phyloP scores from a whole-genome alignment of 352 stramenopile genomes.

The Pilasporangium apinafurcum region DNA sequence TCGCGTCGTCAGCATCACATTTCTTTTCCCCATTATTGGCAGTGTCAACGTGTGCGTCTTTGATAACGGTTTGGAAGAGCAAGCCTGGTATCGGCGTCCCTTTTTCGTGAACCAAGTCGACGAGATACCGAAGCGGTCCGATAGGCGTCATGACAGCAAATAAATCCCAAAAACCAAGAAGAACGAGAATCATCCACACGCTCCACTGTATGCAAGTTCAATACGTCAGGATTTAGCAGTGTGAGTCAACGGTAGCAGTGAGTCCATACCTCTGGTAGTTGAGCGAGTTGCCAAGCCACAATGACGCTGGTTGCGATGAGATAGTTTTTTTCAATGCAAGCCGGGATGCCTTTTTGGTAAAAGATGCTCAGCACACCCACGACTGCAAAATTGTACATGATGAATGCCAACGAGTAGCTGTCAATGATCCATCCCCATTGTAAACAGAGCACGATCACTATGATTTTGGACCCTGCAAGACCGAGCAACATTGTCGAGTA shows the following conservation, averaged over 20 bases:
- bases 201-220: slow-evolving; percentile 44
- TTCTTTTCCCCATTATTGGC: background rate
- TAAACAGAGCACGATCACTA: slow-evolving; percentile 50
- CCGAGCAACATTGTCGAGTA: slow-evolving; percentile 67
- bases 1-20: background rate
- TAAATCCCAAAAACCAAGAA: slow-evolving; percentile 95
- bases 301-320: slow-evolving; percentile 92
- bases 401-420: slow-evolving; percentile 36
- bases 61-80: slow-evolving; percentile 90
- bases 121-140: slow-evolving; percentile 91
- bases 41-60: slow-evolving; percentile 23
- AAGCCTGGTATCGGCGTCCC: slow-evolving; percentile 86
- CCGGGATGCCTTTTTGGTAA: slow-evolving; percentile 78
- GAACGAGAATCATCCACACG: slow-evolving; percentile 84
- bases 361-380: slow-evolving; percentile 84
- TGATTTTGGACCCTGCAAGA: slow-evolving; percentile 63
- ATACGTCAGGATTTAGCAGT: background rate
- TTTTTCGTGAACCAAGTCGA: slow-evolving; percentile 90
- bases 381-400: slow-evolving; percentile 89
- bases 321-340: slow-evolving; percentile 85
- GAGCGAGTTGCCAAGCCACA: slow-evolving; percentile 94
- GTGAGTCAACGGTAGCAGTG: background rate
- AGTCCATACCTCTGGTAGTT: slow-evolving; percentile 92
- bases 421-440: slow-evolving; percentile 50
- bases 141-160: slow-evolving; percentile 95